Base-by-base conservation (phyloP, 1,139 yeast genomes). In the Wickerhamomyces sp. region DNA sequence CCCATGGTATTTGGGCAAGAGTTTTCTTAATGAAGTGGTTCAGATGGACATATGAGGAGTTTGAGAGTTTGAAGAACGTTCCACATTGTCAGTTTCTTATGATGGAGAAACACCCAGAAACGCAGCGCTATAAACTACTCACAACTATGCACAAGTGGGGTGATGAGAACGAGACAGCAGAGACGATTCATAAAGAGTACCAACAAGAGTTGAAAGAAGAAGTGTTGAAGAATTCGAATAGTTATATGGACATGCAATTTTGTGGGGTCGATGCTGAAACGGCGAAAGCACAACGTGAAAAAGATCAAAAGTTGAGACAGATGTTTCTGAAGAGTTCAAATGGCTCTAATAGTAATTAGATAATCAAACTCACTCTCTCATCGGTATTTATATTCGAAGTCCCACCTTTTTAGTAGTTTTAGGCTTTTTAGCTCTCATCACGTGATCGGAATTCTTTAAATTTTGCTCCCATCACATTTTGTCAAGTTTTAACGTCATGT, bases 1-100 rank as follows among this genome's bases (percentile, higher is more conserved):
- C 95, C 3, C 96, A 88, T 57, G 96, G 96, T 8, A 85, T 88
- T 15, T 87, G 95, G 93, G 85, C 94, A 5, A 65, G 96, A 30
- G 96, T 87, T 12, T 88, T 88, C 51, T 58, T 88, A 31, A 87
- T 88, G 91, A 84, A 87, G 52, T 81, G 96, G 96, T 88, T 78
- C 55, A 66, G 95, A 37, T 88, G 96, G 96, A 72, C 83, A 3
- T 89, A 82, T 54, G 96, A 88, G 56, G 79, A 81, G 58, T 88
- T 87, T 59, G 96, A 88, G 59, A 70, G 80, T 28, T 67, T 88
- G 45, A 71, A 81, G 39, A 88, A 88, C 55, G 76, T 88, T 14
- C 89, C 88, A 1, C 93, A 88, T 57, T 89, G 96, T 51, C 77
- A 80, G 45, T 81, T 83, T 55, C 65, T 88, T 27, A 72, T 82